These are phyloP conservation scores for Phialophora macrospora DNA, from an alignment of 2,329 filamentous ascomycete genomes.

Conservation along the genomic window DNA sequence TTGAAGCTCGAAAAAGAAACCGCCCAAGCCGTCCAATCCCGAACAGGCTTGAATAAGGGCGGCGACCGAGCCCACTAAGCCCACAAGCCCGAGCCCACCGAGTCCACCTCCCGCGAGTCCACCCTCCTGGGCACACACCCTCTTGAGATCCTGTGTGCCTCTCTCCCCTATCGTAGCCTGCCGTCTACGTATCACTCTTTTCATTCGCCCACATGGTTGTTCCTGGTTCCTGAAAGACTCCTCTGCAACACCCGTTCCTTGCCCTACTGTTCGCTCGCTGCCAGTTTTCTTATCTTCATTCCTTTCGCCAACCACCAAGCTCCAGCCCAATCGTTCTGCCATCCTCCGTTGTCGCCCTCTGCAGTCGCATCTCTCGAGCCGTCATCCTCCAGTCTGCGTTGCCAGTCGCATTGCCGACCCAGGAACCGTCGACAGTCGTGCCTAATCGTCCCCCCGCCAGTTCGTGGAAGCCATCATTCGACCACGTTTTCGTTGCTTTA, in stretches of 20 bases:
- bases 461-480: conserved; percentile 21
- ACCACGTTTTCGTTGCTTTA: conserved; percentile 23
- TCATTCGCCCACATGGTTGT: conserved; percentile 29
- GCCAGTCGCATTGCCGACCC: conserved; percentile 15
- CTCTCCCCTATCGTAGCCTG: conserved; percentile 24
- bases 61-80: background rate
- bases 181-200: conserved; percentile 12
- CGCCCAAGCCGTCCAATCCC: conserved; percentile 4
- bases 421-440: conserved; percentile 1
- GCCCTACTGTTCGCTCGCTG: conserved; percentile 24
- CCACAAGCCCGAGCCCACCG: background rate
- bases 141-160: conserved; percentile 15
- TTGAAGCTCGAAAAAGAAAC: conserved; percentile 7
- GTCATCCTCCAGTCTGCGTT: conserved; percentile 10
- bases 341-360: conserved; percentile 17
- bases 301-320: conserved; percentile 26
- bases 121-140: conserved; percentile 3
- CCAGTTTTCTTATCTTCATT: conserved; percentile 25
- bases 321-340: conserved; percentile 10
- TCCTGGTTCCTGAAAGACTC: conserved; percentile 33
- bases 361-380: conserved; percentile 5
- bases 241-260: conserved; percentile 18
- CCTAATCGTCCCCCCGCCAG: conserved; percentile 23
- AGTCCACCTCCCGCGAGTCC: conserved; percentile 7
- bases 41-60: background rate